Percentiles rank a stretch among this genome's conserved stretches.
phyloP scores from a whole-genome alignment of 331 rosid species.

The Telfairia occidentalis region DNA sequence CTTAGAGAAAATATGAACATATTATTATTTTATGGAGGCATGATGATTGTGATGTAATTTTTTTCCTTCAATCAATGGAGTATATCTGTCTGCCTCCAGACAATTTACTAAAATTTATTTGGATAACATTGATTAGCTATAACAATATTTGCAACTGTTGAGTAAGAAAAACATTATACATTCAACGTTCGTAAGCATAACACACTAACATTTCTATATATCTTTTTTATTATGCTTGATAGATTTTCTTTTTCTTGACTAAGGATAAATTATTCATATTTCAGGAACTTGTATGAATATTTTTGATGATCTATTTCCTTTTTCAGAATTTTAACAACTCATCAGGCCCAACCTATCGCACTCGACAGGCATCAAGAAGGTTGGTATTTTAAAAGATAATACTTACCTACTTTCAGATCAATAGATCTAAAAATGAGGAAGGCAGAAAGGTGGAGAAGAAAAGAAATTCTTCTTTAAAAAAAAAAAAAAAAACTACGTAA shows the following conservation, averaged over 20 bases:
- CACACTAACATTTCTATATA: background rate
- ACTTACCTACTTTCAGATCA: too few species aligned
- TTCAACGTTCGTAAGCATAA: background rate
- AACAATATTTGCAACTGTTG: background rate
- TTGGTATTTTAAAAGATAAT: too few species aligned
- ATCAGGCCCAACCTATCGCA: constrained; percentile 44
- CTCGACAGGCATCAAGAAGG: constrained; percentile 56
- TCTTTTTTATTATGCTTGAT: background rate
- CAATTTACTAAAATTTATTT: background rate
- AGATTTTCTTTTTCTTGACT: background rate
- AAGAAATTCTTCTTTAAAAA: too few species aligned
- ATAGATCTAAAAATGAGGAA: too few species aligned
- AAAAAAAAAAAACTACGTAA: too few species aligned
- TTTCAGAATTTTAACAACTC: constrained; percentile 45
- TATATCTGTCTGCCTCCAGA: background rate
- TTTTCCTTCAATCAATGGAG: background rate
- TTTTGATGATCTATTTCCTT: constrained; percentile 14
- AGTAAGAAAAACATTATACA: background rate
- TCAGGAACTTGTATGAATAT: background rate
- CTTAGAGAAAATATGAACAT: background rate
- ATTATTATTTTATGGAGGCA: background rate
- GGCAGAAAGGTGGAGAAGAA: too few species aligned
- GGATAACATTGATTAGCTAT: background rate
- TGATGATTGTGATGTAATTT: background rate
- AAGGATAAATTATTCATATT: background rate